Percentiles rank a stretch among this genome's conserved stretches.
These are phyloP conservation scores for Pycnococcus provasolii DNA, from an alignment of 139 green algal genomes.

Conservation along the genomic window DNA sequence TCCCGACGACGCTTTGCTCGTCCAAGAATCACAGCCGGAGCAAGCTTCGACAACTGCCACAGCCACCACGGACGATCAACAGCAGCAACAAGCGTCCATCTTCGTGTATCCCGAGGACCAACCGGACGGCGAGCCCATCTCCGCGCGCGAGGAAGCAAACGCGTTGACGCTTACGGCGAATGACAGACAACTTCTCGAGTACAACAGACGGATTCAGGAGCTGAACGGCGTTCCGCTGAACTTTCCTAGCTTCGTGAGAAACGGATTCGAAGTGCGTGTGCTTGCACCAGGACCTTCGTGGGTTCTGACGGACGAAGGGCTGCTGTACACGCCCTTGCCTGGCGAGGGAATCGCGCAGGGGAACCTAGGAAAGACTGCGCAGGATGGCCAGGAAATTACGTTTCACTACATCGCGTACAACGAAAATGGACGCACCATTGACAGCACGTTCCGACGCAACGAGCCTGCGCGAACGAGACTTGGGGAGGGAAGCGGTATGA, in stretches of 20 bases:
- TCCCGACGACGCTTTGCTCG: too few relatives aligned
- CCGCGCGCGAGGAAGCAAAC: too few relatives aligned
- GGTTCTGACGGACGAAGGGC: slow-evolving; percentile 9
- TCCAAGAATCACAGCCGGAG: too few relatives aligned
- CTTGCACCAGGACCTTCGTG: slow-evolving; percentile 15
- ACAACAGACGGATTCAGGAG: slow-evolving; percentile 48
- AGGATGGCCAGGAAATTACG: slow-evolving; percentile 74
- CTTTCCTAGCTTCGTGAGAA: slow-evolving; percentile 75
- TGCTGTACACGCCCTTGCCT: slow-evolving; percentile 28
- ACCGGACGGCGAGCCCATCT: too few relatives aligned
- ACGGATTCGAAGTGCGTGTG: slow-evolving; percentile 80
- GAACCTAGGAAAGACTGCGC: slow-evolving; percentile 44
- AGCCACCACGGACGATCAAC: too few relatives aligned
- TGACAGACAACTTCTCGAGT: slow-evolving; percentile 1
- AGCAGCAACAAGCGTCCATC: too few relatives aligned
- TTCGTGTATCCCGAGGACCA: too few relatives aligned
- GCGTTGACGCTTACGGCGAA: too few relatives aligned
- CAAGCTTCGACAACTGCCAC: too few relatives aligned
- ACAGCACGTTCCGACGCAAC: slow-evolving; percentile 75
- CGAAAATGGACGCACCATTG: slow-evolving; percentile 74
- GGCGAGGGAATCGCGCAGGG: slow-evolving; percentile 28
- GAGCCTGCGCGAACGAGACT: slow-evolving; percentile 66
- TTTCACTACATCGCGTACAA: slow-evolving; percentile 98
- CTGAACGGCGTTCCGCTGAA: slow-evolving; percentile 64
- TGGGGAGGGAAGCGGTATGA: slow-evolving; percentile 75